Conservation (phyloP, 2,329 filamentous ascomycete genomes). For the Xylariaceae sp. region DNA sequence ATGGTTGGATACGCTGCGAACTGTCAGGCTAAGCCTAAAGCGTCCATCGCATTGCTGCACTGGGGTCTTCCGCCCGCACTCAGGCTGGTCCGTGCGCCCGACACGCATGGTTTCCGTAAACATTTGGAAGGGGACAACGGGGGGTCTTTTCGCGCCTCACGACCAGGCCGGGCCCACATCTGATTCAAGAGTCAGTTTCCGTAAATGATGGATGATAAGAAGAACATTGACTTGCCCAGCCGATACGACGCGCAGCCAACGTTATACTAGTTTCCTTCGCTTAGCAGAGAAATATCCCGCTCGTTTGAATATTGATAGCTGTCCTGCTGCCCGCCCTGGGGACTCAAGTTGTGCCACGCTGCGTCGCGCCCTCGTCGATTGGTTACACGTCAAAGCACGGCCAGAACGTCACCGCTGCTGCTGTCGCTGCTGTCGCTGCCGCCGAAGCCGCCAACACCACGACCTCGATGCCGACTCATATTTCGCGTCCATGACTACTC, state of each 20-base stretch:
- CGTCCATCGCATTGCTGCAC: not conserved
- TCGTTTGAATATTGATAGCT: slow-evolving; percentile 15
- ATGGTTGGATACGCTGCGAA: no score
- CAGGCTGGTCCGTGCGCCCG: slow-evolving; percentile 24
- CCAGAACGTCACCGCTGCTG: slow-evolving; percentile 3
- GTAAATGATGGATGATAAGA: slow-evolving; percentile 6
- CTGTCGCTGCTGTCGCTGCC: not conserved
- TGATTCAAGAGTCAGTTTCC: slow-evolving; percentile 11
- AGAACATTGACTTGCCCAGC: not conserved
- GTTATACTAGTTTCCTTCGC: not conserved
- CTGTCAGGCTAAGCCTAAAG: not conserved
- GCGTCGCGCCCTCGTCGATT: slow-evolving; percentile 3
- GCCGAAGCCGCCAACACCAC: not conserved
- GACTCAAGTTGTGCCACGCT: slow-evolving; percentile 6
- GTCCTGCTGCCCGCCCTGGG: not conserved
- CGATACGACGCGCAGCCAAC: slow-evolving; percentile 3
- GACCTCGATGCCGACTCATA: slow-evolving; percentile 26
- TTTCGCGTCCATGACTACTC: slow-evolving; percentile 63
- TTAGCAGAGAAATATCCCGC: not conserved
- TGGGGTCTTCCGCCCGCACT: no score
- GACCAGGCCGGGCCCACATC: slow-evolving; percentile 19
- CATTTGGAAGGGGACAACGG: slow-evolving; percentile 25
- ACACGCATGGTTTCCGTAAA: slow-evolving; percentile 27
- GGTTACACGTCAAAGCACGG: slow-evolving; percentile 12
- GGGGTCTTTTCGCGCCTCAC: slow-evolving; percentile 29